Percentiles rank a stretch among this genome's conserved stretches.
Evolutionary conservation across 768 basidiomycete genomes (phyloP).

Genomic region (Dictyophora rubrovolvata): DNA sequence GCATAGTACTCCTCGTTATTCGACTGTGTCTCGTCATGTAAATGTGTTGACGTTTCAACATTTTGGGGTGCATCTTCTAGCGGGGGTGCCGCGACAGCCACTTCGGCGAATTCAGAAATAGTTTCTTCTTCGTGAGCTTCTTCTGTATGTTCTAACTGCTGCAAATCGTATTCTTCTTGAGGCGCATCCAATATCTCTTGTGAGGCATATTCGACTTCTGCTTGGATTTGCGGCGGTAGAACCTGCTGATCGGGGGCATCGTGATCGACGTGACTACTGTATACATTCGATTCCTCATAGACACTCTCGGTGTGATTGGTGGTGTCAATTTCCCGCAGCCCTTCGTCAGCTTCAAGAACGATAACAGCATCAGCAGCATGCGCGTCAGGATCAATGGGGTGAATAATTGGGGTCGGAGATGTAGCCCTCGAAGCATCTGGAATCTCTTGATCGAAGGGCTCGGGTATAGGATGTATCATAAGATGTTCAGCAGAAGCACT

Average conservation of each 20-base stretch:
- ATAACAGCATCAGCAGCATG: neutral
- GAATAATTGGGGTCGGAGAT: neutral
- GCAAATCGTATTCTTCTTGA: neutral
- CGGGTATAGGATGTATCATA: neutral
- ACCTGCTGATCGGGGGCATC: neutral
- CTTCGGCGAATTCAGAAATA: neutral
- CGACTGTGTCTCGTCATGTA: neutral
- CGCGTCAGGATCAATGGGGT: neutral
- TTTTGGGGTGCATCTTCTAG: neutral
- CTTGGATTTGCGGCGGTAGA: neutral
- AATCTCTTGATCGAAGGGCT: slow-evolving; percentile 6
- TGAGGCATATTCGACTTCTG: neutral
- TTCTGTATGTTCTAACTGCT: neutral
- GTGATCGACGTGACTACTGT: neutral
- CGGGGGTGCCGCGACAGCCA: too few relatives aligned
- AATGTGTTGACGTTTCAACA: neutral
- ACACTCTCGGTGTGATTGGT: neutral
- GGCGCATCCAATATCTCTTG: neutral
- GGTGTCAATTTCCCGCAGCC: neutral
- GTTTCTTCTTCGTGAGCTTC: neutral
- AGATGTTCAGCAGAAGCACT: neutral
- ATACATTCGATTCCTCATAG: neutral
- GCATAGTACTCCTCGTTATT: neutral
- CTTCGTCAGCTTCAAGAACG: neutral
- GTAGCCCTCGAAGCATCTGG: slow-evolving; percentile 6